Conservation (phyloP, 2,329 filamentous ascomycete genomes). For the Cryoendolithus antarcticus region DNA sequence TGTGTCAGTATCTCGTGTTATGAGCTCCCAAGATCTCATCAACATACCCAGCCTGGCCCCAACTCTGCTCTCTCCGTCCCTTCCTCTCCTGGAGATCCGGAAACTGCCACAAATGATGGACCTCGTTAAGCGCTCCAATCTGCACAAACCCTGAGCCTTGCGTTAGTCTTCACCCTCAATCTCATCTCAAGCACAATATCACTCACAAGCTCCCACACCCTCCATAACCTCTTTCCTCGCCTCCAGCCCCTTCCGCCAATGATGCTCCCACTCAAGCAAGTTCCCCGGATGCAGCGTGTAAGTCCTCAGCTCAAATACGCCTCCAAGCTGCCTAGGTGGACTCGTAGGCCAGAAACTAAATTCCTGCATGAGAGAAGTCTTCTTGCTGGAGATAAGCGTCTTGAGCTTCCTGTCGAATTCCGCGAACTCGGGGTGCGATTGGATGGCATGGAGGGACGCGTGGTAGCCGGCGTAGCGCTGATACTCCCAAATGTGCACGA, state of each 20-base stretch:
- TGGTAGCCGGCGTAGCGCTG: slow-evolving; percentile 95
- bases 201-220: slow-evolving; percentile 34
- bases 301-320: slow-evolving; percentile 88
- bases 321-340: slow-evolving; percentile 75
- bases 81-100: slow-evolving; percentile 92
- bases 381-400: slow-evolving; percentile 70
- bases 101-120: slow-evolving; percentile 98
- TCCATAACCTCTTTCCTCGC: slow-evolving; percentile 96
- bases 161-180: slow-evolving; percentile 33
- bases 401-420: slow-evolving; percentile 78
- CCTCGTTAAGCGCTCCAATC: slow-evolving; percentile 92
- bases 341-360: slow-evolving; percentile 99
- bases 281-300: slow-evolving; percentile 95
- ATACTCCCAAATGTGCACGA: slow-evolving; percentile 99
- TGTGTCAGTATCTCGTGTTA: neutral
- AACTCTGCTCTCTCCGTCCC: slow-evolving; percentile 81
- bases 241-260: slow-evolving; percentile 86
- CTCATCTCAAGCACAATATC: neutral
- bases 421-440: slow-evolving; percentile 68
- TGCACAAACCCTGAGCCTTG: slow-evolving; percentile 85
- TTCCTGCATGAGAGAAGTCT: slow-evolving; percentile 92
- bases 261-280: slow-evolving; percentile 94
- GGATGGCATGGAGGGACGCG: slow-evolving; percentile 74
- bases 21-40: no score
- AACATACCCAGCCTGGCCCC: slow-evolving; percentile 71